These are phyloP conservation scores for Rhododendron vialii DNA, from an alignment of 148 eudicot genomes.

Conservation along the genomic window DNA sequence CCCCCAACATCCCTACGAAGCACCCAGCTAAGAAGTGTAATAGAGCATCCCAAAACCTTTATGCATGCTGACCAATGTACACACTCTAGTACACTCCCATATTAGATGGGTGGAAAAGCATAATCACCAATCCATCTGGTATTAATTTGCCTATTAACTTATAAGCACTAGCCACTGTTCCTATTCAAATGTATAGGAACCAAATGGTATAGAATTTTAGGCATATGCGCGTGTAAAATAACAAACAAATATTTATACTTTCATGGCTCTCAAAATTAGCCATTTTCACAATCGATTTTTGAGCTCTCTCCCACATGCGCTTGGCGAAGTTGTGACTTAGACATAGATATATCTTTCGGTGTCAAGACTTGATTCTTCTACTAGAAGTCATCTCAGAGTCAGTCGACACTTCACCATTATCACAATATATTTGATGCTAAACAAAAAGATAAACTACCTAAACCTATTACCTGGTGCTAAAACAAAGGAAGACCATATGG, in stretches of 20 bases:
- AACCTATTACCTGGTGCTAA: neutral
- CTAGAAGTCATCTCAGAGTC: neutral
- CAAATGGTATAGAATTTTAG: neutral
- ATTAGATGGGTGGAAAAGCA: neutral
- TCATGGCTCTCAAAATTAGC: neutral
- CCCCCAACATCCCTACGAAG: neutral
- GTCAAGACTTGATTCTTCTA: neutral
- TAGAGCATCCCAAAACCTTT: neutral
- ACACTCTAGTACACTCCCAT: neutral
- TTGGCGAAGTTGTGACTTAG: neutral
- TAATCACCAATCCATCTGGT: neutral
- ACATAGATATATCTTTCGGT: neutral
- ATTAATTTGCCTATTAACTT: neutral
- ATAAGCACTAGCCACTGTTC: neutral
- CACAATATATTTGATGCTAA: neutral
- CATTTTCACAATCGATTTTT: neutral
- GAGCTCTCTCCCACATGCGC: neutral
- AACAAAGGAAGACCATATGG: neutral
- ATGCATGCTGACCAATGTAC: neutral
- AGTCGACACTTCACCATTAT: neutral
- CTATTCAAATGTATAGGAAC: neutral
- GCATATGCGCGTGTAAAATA: neutral
- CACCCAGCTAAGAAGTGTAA: neutral
- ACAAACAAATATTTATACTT: neutral
- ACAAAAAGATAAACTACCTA: neutral